Evolutionary conservation across 768 basidiomycete species (phyloP).

Genomic region (Tremella yokohamensis): DNA sequence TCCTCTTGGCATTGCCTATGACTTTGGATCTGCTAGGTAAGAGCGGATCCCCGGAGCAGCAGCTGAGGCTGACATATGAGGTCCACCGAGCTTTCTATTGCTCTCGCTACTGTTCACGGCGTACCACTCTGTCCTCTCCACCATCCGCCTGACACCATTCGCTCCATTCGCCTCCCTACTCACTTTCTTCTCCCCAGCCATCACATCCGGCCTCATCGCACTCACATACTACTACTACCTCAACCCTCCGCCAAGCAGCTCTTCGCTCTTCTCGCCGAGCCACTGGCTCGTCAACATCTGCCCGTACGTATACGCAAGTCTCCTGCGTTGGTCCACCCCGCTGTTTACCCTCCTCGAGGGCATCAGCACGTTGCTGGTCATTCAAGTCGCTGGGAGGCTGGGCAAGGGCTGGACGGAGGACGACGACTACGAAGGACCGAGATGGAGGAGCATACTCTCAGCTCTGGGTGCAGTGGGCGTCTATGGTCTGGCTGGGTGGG

Average conservation of each 20-base stretch:
- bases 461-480: slow-evolving; percentile 41
- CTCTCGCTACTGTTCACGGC: slow-evolving; percentile 49
- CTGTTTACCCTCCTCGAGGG: slow-evolving; percentile 51
- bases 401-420: slow-evolving; percentile 51
- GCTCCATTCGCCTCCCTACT: slow-evolving; percentile 34
- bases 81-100: slow-evolving; percentile 50
- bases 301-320: slow-evolving; percentile 44
- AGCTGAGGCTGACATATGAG: slow-evolving; percentile 9
- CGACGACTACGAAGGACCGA: slow-evolving; percentile 45
- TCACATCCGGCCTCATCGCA: slow-evolving; percentile 36
- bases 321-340: slow-evolving; percentile 46
- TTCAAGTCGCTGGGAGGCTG: slow-evolving; percentile 46
- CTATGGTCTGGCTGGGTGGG: slow-evolving; percentile 42
- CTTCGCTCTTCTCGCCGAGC: slow-evolving; percentile 17
- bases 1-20: slow-evolving; percentile 49
- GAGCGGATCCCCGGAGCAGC: neutral
- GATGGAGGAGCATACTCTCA: slow-evolving; percentile 48
- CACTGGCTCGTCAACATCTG: slow-evolving; percentile 39
- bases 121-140: slow-evolving; percentile 49
- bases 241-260: slow-evolving; percentile 31
- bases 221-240: slow-evolving; percentile 47
- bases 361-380: slow-evolving; percentile 46
- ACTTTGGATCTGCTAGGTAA: slow-evolving; percentile 47
- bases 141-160: slow-evolving; percentile 35
- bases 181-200: slow-evolving; percentile 41